phyloP scores from a whole-genome alignment of 2,329 filamentous ascomycete genomes.

The Xylaria sp. region DNA sequence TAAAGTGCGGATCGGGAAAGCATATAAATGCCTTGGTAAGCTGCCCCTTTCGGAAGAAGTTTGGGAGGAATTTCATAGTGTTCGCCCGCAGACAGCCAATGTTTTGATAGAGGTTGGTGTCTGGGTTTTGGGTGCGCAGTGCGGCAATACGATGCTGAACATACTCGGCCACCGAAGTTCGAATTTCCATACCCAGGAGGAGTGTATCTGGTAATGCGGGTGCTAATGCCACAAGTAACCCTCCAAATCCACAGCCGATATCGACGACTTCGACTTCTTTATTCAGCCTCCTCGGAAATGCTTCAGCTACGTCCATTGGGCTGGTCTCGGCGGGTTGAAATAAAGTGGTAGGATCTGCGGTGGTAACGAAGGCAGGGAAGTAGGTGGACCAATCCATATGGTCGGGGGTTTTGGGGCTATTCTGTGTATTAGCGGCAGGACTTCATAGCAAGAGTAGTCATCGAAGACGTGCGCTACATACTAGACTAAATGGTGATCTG shows the following conservation, averaged over 20 bases:
- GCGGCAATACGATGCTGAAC: conserved; percentile 89
- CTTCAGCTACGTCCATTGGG: conserved; percentile 14
- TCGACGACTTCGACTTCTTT: conserved; percentile 91
- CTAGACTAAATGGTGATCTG: conserved; percentile 91
- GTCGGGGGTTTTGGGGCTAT: conserved; percentile 78
- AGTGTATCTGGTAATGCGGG: conserved; percentile 83
- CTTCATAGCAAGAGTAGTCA: not conserved
- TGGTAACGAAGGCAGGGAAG: conserved; percentile 77
- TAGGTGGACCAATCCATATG: conserved; percentile 92
- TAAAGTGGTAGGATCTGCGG: conserved; percentile 48
- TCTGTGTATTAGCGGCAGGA: conserved; percentile 36
- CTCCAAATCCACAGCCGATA: conserved; percentile 97
- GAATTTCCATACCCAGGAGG: conserved; percentile 92
- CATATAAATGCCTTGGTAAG: conserved; percentile 95
- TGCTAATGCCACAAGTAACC: conserved; percentile 85
- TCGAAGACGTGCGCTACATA: conserved; percentile 54
- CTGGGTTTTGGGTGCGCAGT: conserved; percentile 72
- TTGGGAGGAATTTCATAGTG: conserved; percentile 99
- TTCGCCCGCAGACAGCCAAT: conserved; percentile 90
- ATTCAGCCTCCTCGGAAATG: conserved; percentile 55
- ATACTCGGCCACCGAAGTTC: conserved; percentile 87
- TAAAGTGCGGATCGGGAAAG: conserved; percentile 98
- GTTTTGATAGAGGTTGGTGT: conserved; percentile 76
- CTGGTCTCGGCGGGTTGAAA: conserved; percentile 32
- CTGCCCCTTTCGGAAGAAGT: conserved; percentile 87